Percentiles rank a stretch among this genome's conserved stretches.
Evolutionary conservation across 768 basidiomycete species (phyloP).

Genomic region (Candolleomyces efflorescens): DNA sequence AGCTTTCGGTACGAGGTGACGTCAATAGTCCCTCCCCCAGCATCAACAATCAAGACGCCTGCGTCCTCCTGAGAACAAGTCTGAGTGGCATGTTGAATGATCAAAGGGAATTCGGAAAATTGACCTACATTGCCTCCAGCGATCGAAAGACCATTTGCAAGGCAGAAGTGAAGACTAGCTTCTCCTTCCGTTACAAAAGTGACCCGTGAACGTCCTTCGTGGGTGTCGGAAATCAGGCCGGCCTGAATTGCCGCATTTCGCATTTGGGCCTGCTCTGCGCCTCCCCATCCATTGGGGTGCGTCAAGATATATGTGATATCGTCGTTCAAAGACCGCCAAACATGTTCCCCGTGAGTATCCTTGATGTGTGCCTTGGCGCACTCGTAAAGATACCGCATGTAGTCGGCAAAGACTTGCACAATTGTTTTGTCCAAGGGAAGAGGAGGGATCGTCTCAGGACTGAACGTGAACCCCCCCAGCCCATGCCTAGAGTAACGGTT

Average conservation of each 20-base stretch:
- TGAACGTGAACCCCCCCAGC: no score
- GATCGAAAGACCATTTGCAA: constrained; percentile 39
- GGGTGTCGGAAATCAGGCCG: constrained; percentile 38
- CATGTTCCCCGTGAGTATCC: constrained; percentile 39
- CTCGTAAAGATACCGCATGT: constrained; percentile 40
- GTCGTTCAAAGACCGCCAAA: constrained; percentile 41
- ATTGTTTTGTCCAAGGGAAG: constrained; percentile 39
- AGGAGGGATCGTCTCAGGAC: constrained; percentile 19
- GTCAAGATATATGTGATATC: constrained; percentile 46
- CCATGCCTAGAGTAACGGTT: no score
- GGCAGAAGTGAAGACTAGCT: constrained; percentile 52
- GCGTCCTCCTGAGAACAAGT: constrained; percentile 1
- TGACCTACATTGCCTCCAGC: constrained; percentile 17
- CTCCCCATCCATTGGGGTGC: constrained; percentile 63
- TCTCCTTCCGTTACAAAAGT: constrained; percentile 58
- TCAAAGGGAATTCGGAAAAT: no score
- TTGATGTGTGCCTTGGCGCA: constrained; percentile 42
- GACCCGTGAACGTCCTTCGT: constrained; percentile 34
- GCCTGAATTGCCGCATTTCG: constrained; percentile 46
- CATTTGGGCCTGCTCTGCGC: constrained; percentile 49
- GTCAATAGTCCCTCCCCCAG: constrained; percentile 59
- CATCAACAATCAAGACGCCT: constrained; percentile 51
- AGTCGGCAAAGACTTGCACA: constrained; percentile 43
- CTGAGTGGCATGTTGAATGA: neutral
- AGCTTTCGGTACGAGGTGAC: constrained; percentile 46